Evolutionary conservation across 1,284 basidiomycete genomes (phyloP), one percentile per base, ranked within the genome.

Genomic region (Exobasidium rhododendri): DNA sequence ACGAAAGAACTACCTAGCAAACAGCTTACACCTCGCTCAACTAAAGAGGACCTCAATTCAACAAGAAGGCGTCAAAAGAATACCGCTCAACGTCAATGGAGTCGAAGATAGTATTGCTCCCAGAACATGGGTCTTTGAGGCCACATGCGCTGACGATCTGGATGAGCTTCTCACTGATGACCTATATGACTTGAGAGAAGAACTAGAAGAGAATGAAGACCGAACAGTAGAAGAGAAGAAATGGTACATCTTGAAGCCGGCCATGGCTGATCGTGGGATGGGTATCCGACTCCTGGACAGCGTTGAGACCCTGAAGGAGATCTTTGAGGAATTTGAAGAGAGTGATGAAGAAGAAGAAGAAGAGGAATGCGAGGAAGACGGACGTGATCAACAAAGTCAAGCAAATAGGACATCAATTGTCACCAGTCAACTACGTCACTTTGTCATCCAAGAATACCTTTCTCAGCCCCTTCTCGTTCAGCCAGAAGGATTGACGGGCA

Each of bases 391-490:
- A 10, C 35, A 29, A 32, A 30, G 28, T 10, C 26, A 14, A 30
- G 20, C 52, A n/a, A 22, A 26, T 40, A 30, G 13, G 29, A 79
- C 75, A 4, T 63, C 70, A 3, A 74, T 80, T 29, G 74, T 79
- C 63, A 64, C 78, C 22, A 92, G 91, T 20, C 94, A 97, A 68
- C 83, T 99, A 44, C 86, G 94, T 32, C 92, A 97, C 81, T 98
- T 97, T 81, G 92, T 99, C 20, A 88, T 97, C 56, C 96, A 98
- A 92, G 90, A 94, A 82, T 97, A 96, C 79, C 79, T 94, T 3
- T 78, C 83, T 10, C 83, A 83, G 10, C 92, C 93, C 0, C 81
- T 97, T 1, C 84, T 97, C 1, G 70, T 94, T 88, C 91, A 77
- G 88, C 90, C 14, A 51, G 65, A 55, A 73, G 64, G 22, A 74